A percentile compares a stretch with the other conserved stretches of the same genome.
These are phyloP conservation scores for Gentiana macrophylla DNA, from an alignment of 257 asterid species.

Conservation along the genomic window DNA sequence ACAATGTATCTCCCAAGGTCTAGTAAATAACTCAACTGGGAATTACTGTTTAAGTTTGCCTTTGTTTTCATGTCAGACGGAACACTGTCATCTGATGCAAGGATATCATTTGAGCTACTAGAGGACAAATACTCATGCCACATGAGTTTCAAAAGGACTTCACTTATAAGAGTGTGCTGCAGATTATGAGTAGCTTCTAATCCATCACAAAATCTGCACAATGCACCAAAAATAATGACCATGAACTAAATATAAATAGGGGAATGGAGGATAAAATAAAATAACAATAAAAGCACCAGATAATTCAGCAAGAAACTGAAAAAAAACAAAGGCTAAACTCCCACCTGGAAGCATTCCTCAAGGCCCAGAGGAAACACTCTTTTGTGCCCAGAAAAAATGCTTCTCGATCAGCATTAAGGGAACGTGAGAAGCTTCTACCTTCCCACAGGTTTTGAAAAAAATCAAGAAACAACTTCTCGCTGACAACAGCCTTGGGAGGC, in stretches of 20 bases:
- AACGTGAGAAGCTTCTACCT: constrained; percentile 57
- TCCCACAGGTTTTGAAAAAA: constrained; percentile 82
- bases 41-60: constrained; percentile 35
- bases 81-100: constrained; percentile 24
- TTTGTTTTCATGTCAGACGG: constrained; percentile 43
- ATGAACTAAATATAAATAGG: constrained; percentile 8
- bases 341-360: constrained; percentile 76
- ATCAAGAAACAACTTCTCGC: constrained; percentile 65
- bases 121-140: constrained; percentile 66
- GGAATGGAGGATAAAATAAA: constrained; percentile 11
- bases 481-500: constrained; percentile 50
- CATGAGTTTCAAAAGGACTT: constrained; percentile 53
- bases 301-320: not conserved
- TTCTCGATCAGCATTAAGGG: constrained; percentile 44
- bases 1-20: constrained; percentile 80
- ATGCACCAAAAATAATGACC: constrained; percentile 14
- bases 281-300: constrained; percentile 5
- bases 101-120: constrained; percentile 30
- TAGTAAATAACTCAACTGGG: constrained; percentile 40
- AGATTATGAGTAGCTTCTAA: constrained; percentile 33
- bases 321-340: constrained; percentile 8
- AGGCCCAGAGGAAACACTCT: constrained; percentile 77
- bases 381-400: constrained; percentile 59
- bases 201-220: constrained; percentile 52
- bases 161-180: constrained; percentile 42